Percentiles rank a stretch among this genome's conserved stretches.
Evolutionary conservation across 2,329 filamentous ascomycete species (phyloP).

Genomic region (Aureobasidium sp.): DNA sequence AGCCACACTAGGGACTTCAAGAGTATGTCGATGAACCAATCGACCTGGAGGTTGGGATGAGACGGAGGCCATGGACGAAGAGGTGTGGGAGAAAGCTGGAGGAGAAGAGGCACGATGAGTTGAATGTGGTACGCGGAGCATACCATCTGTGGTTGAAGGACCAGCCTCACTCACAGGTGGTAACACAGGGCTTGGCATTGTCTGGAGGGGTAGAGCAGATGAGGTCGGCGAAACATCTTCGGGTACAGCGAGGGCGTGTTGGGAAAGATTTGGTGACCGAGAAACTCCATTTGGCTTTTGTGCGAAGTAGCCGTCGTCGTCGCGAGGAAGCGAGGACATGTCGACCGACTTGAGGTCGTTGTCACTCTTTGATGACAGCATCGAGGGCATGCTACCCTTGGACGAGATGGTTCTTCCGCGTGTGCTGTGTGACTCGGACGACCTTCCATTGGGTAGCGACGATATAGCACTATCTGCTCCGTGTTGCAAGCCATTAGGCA

Average conservation of each 20-base stretch:
- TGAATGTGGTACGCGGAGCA: constrained; percentile 21
- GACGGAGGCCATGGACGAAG: constrained; percentile 43
- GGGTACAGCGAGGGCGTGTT: background rate
- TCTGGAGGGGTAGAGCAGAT: background rate
- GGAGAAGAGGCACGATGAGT: constrained; percentile 30
- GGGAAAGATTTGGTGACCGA: constrained; percentile 23
- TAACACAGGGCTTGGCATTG: constrained; percentile 20
- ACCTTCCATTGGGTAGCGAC: constrained; percentile 52
- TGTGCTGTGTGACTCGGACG: constrained; percentile 27
- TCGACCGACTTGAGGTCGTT: constrained; percentile 26
- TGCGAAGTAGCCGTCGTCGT: constrained; percentile 42
- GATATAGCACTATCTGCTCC: constrained; percentile 42
- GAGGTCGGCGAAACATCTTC: constrained; percentile 4
- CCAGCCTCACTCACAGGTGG: constrained; percentile 24
- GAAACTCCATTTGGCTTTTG: constrained; percentile 28
- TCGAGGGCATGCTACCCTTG: constrained; percentile 15
- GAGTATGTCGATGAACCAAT: constrained; percentile 75
- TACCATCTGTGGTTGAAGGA: constrained; percentile 18
- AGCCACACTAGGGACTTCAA: constrained; percentile 74
- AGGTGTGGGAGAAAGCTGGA: constrained; percentile 30
- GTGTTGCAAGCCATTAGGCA: constrained; percentile 26
- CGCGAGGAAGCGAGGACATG: background rate
- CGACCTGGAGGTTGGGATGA: constrained; percentile 43
- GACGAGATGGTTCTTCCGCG: constrained; percentile 6
- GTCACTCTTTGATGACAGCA: constrained; percentile 25